phyloP scores from a whole-genome alignment of 768 basidiomycete species.

The Suillus tomentosus region DNA sequence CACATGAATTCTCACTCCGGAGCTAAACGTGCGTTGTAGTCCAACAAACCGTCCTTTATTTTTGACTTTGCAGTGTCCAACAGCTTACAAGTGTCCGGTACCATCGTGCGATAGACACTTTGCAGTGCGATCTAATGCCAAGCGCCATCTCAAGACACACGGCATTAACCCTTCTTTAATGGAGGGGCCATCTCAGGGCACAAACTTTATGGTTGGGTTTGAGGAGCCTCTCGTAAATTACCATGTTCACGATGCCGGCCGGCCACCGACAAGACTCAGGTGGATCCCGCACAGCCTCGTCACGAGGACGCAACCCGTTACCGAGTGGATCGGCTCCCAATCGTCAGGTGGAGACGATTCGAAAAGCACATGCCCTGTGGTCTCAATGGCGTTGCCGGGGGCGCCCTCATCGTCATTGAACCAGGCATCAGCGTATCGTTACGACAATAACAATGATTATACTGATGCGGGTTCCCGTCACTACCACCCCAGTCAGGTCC shows the following conservation, averaged over 20 bases:
- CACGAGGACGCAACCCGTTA: slow-evolving; percentile 28
- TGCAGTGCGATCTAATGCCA: slow-evolving; percentile 80
- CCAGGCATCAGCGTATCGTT: slow-evolving; percentile 30
- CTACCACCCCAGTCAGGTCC: slow-evolving; percentile 37
- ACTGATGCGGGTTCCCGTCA: slow-evolving; percentile 30
- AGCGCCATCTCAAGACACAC: slow-evolving; percentile 77
- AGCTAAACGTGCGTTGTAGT: slow-evolving; percentile 43
- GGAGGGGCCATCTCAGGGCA: slow-evolving; percentile 21
- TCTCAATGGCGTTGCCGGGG: slow-evolving; percentile 39
- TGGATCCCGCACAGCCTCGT: slow-evolving; percentile 45
- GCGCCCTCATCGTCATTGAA: slow-evolving; percentile 36
- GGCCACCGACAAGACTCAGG: slow-evolving; percentile 36
- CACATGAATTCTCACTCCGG: slow-evolving; percentile 58
- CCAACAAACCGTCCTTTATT: slow-evolving; percentile 1
- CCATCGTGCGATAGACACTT: slow-evolving; percentile 66
- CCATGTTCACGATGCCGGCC: slow-evolving; percentile 39
- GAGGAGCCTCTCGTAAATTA: slow-evolving; percentile 48
- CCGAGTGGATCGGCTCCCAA: slow-evolving; percentile 28
- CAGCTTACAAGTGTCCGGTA: slow-evolving; percentile 50
- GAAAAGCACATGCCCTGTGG: slow-evolving; percentile 33
- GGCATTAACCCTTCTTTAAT: slow-evolving; percentile 43
- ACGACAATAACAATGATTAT: slow-evolving; percentile 38
- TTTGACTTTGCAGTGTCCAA: slow-evolving; percentile 10
- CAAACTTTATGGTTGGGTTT: slow-evolving; percentile 42
- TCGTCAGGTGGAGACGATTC: slow-evolving; percentile 16